phyloP scores from a whole-genome alignment of 495 filamentous ascomycete species.

The Xylaria nigripes region DNA sequence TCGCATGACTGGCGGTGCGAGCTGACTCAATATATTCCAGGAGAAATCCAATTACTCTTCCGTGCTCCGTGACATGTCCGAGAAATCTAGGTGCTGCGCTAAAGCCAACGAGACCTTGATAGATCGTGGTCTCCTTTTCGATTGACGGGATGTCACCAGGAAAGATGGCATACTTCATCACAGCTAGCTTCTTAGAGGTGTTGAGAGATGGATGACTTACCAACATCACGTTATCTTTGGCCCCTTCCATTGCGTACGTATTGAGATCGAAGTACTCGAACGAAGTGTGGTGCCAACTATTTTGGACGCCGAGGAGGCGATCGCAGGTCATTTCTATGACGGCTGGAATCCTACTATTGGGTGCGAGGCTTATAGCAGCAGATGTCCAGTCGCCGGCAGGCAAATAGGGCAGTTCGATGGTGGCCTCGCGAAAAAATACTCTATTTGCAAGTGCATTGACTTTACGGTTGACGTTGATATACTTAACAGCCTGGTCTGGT shows the following conservation, averaged over 20 bases:
- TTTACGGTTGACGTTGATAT: slow-evolving; percentile 6
- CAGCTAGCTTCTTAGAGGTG: slow-evolving; percentile 2
- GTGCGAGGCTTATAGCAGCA: slow-evolving; percentile 2
- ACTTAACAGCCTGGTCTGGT: slow-evolving; percentile 6
- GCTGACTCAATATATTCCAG: slow-evolving; percentile 25
- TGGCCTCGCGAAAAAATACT: not conserved
- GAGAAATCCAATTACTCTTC: slow-evolving; percentile 30
- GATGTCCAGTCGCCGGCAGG: slow-evolving; percentile 9
- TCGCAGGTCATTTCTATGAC: not conserved
- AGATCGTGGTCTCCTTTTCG: slow-evolving; percentile 20
- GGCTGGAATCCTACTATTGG: slow-evolving; percentile 8
- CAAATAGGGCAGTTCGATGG: not conserved
- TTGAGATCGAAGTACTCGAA: slow-evolving; percentile 15
- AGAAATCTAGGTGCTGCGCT: slow-evolving; percentile 25
- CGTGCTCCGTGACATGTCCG: slow-evolving; percentile 28
- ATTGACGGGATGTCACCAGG: slow-evolving; percentile 16
- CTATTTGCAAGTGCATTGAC: not conserved
- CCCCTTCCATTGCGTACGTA: not conserved
- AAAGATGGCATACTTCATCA: slow-evolving; percentile 18
- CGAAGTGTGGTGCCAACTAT: slow-evolving; percentile 8
- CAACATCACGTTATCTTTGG: slow-evolving; percentile 1
- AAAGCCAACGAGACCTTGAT: slow-evolving; percentile 20
- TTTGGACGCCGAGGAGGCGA: slow-evolving; percentile 1
- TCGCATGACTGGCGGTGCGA: not conserved
- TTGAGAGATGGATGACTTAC: slow-evolving; percentile 12